A percentile compares a stretch with the other conserved stretches of the same genome.
phyloP scores from a whole-genome alignment of 2,329 filamentous ascomycete genomes.

The Zarea fungicola region DNA sequence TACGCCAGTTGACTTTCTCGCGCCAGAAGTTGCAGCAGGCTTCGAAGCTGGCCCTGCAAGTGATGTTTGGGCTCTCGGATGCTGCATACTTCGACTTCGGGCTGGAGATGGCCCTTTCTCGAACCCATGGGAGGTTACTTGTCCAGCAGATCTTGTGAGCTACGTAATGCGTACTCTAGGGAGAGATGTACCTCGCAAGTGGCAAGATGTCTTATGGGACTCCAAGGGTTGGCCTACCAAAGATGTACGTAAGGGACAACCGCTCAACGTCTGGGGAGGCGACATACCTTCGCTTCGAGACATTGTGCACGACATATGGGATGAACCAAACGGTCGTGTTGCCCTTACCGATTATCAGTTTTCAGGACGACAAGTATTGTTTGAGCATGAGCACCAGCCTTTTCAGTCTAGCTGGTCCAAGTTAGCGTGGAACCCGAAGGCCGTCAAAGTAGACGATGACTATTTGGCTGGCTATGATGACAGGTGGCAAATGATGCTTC shows the following conservation, averaged over 20 bases:
- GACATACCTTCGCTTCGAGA: not conserved
- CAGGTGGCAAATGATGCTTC: slow-evolving; percentile 11
- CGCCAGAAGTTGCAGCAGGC: slow-evolving; percentile 20
- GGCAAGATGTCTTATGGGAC: slow-evolving; percentile 4
- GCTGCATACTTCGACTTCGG: slow-evolving; percentile 8
- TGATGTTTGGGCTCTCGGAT: slow-evolving; percentile 5
- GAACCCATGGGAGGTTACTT: not conserved
- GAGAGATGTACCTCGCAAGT: not conserved
- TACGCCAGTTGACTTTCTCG: slow-evolving; percentile 19
- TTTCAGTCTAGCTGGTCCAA: slow-evolving; percentile 15
- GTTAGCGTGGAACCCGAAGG: slow-evolving; percentile 19
- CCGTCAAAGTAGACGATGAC: slow-evolving; percentile 13
- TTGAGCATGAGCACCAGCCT: slow-evolving; percentile 11
- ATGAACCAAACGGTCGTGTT: slow-evolving; percentile 15
- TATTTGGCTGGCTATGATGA: slow-evolving; percentile 17
- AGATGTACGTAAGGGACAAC: not conserved
- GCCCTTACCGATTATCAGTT: slow-evolving; percentile 2
- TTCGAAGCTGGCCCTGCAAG: slow-evolving; percentile 14
- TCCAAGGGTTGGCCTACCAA: not conserved
- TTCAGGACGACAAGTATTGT: not conserved
- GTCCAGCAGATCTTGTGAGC: not conserved
- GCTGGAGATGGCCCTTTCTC: slow-evolving; percentile 1
- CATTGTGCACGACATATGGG: slow-evolving; percentile 4
- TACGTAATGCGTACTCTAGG: not conserved
- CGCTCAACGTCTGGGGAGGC: not conserved